Evolutionary conservation across 2,329 filamentous ascomycete species (phyloP), one percentile per base, ranked within the genome.

Genomic region (Aspergillus sp.): DNA sequence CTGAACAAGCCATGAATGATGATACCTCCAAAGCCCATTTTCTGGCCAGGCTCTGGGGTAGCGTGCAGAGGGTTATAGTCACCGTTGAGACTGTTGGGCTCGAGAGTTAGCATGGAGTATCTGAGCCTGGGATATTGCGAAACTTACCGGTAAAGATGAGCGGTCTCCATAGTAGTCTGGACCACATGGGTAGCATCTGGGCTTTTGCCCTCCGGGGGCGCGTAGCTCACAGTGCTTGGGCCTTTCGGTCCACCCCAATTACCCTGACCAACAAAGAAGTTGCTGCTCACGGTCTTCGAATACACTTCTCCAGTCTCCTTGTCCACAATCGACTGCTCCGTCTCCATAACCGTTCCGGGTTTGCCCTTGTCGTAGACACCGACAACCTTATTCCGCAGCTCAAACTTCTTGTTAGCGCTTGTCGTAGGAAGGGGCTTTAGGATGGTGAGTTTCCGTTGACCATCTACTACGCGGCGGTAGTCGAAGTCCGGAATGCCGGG

Each of bases 11-110:
- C 90, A 71, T 95, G 90, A 66, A 95, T 86, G 68, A 95, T 95
- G 58, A 82, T 76, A 30, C 90, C 90, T 23, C 88, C 88, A 58
- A 95, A 95, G 51, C 90, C 90, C 88, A 95, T 95, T 73, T 89
- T 85, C 69, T 81, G 72, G 51, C 89, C 89, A 0, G 89, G 88
- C 70, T 89, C 87, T 10, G 89, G 89, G 15, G 86, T 87, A 5
- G 88, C 89, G 66, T 95, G 90, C 32, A 95, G 82, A 23, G 90
- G 90, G 74, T 95, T 95, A 72, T 95, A 95, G 73, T 95, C 90
- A 56, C 90, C 90, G 60, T 95, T 95, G 44, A 95, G 79, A 53
- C 88, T 80, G 53, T 64, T 61, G 33, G 20, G 62, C 54, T 43
- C 67, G 15, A 49, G 23, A 10, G 50, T 47, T 48, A 50, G 22